These are phyloP conservation scores for Candida bentonensis DNA, from an alignment of 805 yeast genomes.

Conservation along the genomic window DNA sequence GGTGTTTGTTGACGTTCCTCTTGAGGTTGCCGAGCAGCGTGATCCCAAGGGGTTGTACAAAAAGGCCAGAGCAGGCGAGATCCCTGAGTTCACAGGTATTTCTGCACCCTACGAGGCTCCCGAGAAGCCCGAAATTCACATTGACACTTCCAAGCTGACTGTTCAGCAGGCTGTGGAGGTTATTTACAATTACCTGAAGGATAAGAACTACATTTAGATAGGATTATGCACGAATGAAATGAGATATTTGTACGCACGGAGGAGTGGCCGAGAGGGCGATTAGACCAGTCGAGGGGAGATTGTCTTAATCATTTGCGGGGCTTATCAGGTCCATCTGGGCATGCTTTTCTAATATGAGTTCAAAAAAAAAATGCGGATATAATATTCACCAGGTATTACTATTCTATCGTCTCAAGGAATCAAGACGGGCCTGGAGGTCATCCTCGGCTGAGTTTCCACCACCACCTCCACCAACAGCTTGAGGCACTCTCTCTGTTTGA, in stretches of 20 bases:
- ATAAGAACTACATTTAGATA: slow-evolving; percentile 5
- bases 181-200: slow-evolving; percentile 42
- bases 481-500: slow-evolving; percentile 33
- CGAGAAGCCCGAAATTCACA: slow-evolving; percentile 64
- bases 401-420: slow-evolving; percentile 56
- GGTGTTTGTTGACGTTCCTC: slow-evolving; percentile 85
- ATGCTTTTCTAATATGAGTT: no score
- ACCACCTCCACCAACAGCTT: slow-evolving; percentile 33
- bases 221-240: neutral
- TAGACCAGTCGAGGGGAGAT: no score
- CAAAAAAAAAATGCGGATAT: no score
- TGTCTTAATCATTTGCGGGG: no score
- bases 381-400: no score
- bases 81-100: slow-evolving; percentile 90
- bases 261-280: no score
- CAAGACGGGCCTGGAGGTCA: slow-evolving; percentile 77
- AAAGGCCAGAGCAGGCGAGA: slow-evolving; percentile 90
- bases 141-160: slow-evolving; percentile 54
- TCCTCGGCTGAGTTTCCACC: slow-evolving; percentile 43
- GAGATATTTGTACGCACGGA: neutral
- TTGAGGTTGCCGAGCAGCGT: slow-evolving; percentile 89
- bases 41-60: slow-evolving; percentile 96
- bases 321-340: no score
- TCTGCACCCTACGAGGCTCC: slow-evolving; percentile 96
- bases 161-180: slow-evolving; percentile 71